A percentile compares a stretch with the other conserved stretches of the same genome.
Conservation (phyloP, 495 filamentous ascomycete genomes). For the Entonaema liquescens region DNA sequence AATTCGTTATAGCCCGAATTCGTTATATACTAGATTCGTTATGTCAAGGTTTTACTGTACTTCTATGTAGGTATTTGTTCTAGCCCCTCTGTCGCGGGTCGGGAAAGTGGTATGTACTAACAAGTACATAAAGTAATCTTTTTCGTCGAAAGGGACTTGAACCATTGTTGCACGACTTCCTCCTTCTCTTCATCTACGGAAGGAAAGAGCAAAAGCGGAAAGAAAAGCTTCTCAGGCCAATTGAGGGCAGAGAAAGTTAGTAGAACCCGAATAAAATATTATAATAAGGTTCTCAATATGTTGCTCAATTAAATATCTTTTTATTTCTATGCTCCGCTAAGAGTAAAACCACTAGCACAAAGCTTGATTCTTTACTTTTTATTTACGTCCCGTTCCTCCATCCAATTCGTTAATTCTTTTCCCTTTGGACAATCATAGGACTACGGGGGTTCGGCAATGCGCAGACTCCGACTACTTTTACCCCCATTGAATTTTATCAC, state of each 20-base stretch:
- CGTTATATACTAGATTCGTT: too few relatives aligned
- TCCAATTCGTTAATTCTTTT: slow-evolving; percentile 14
- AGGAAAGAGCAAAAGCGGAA: not conserved
- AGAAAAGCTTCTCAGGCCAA: not conserved
- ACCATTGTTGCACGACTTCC: not conserved
- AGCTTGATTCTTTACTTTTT: not conserved
- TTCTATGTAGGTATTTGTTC: too few relatives aligned
- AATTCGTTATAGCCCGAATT: too few relatives aligned
- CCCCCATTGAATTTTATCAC: slow-evolving; percentile 80
- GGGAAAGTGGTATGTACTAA: not conserved
- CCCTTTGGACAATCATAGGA: slow-evolving; percentile 8
- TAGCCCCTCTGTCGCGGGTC: not conserved
- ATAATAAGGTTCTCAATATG: slow-evolving; percentile 14
- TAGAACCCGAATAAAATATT: not conserved
- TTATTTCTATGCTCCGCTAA: not conserved
- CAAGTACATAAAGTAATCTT: not conserved
- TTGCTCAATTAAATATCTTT: slow-evolving; percentile 11
- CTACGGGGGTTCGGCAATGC: slow-evolving; percentile 32
- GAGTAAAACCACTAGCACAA: slow-evolving; percentile 11
- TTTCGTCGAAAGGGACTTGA: not conserved
- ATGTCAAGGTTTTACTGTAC: too few relatives aligned
- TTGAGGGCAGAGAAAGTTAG: not conserved
- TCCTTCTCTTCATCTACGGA: not conserved
- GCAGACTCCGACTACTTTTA: slow-evolving; percentile 44
- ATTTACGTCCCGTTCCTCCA: not conserved